Evolutionary conservation across 2,329 filamentous ascomycete genomes (phyloP), one percentile per base, ranked within the genome.

Genomic region (Sarocladium brachiariae): DNA sequence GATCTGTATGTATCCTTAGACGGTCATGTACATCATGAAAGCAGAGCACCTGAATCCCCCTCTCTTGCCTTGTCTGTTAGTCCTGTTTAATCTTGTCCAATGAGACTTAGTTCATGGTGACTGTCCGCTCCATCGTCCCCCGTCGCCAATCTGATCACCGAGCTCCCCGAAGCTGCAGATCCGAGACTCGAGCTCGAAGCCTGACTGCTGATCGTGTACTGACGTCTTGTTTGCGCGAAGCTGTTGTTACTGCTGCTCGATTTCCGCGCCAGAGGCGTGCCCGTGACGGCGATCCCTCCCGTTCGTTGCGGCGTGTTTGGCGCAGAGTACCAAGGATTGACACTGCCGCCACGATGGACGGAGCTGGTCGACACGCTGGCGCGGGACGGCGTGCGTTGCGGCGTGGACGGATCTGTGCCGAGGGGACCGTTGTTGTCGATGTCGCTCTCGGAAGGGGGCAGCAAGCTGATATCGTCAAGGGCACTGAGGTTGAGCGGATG

Each of bases 401-500:
- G 11, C 63, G 71, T 73, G 1, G 71, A 71, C 1, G 70, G 69
- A 30, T 63, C 67, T 0, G 71, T 70, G 23, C 67, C 64, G 19
- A 64, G 58, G 2, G 74, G 73, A 6, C 70, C 73, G 31, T 76
- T 71, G 55, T 72, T 68, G 53, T 75, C 73, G 25, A 71, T 69
- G 55, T 72, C 68, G 56, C 66, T 74, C 24, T 71, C 71, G 16
- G 43, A 47, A 9, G 43, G 43, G 11, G 43, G 25, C 18, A 47
- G 31, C 3, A 33, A 19, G 3, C n/a, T 25, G 14, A 14, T 24
- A 30, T 62, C 62, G 23, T 66, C 63, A 4, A 89, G 62, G 4
- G 81, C 63, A 0, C 69, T 69, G 0, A 77, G 70, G 52, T 85
- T 73, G 2, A 89, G 69, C 0, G 79, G 74, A 24, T 72, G 77